phyloP scores from a whole-genome alignment of 2,329 filamentous ascomycete species.

The Bipolaris zeicola region DNA sequence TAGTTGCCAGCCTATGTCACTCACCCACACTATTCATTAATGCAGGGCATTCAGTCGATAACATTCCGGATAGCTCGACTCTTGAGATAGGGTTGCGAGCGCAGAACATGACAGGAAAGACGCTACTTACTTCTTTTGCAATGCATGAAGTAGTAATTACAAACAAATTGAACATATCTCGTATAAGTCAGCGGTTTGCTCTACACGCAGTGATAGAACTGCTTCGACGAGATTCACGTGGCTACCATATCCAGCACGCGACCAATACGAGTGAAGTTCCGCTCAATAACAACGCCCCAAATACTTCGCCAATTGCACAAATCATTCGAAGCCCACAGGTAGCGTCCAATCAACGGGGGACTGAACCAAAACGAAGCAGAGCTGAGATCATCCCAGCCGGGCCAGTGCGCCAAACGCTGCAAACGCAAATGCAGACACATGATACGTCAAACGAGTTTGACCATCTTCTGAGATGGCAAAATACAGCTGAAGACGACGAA shows the following conservation, averaged over 20 bases:
- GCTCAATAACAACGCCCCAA: neutral
- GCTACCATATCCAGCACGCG: slow-evolving; percentile 13
- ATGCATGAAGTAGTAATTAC: slow-evolving; percentile 55
- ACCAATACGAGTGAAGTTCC: slow-evolving; percentile 6
- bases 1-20: slow-evolving; percentile 70
- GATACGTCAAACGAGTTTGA: slow-evolving; percentile 18
- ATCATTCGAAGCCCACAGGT: neutral
- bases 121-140: slow-evolving; percentile 64
- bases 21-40: slow-evolving; percentile 56
- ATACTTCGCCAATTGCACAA: neutral
- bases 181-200: slow-evolving; percentile 63
- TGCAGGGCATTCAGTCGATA: slow-evolving; percentile 34
- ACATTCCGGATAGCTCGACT: slow-evolving; percentile 55
- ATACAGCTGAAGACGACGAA: slow-evolving; percentile 3
- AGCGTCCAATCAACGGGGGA: neutral
- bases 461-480: slow-evolving; percentile 39
- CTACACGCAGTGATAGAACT: slow-evolving; percentile 64
- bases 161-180: slow-evolving; percentile 57
- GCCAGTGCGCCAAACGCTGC: neutral
- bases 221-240: slow-evolving; percentile 51
- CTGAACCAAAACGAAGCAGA: slow-evolving; percentile 11
- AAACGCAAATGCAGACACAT: neutral
- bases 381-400: slow-evolving; percentile 2
- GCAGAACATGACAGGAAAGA: slow-evolving; percentile 69
- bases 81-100: slow-evolving; percentile 64